Conservation (phyloP, 2,329 filamentous ascomycete species). For the Fusarium algeriense region DNA sequence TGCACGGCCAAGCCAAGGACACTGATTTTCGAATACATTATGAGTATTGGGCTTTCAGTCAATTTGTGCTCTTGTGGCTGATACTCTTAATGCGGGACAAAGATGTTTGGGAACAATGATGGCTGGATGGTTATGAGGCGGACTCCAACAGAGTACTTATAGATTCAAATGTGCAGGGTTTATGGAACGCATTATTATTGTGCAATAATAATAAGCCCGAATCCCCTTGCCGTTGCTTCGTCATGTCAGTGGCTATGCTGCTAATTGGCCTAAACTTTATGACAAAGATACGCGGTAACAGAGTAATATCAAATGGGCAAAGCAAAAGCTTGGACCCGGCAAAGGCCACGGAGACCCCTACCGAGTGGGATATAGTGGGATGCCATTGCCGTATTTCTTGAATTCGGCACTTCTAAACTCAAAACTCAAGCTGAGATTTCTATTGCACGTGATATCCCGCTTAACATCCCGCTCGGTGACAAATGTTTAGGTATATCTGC, state of each 20-base stretch:
- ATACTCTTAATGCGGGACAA: background rate
- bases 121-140: background rate
- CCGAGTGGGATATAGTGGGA: background rate
- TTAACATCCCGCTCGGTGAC: background rate
- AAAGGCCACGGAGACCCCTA: background rate
- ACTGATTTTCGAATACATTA: background rate
- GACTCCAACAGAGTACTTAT: background rate
- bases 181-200: background rate
- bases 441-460: background rate
- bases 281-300: slow-evolving; percentile 1
- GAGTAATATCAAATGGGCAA: background rate
- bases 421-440: too few relatives aligned
- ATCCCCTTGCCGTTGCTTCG: background rate
- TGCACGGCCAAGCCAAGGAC: background rate
- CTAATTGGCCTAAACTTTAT: background rate
- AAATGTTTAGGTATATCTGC: too few relatives aligned
- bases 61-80: background rate
- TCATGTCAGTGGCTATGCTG: background rate
- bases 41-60: background rate
- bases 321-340: background rate
- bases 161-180: background rate
- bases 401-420: too few relatives aligned
- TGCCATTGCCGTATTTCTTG: too few relatives aligned
- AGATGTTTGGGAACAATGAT: background rate
- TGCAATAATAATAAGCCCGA: background rate